Evolutionary conservation across 257 asterid species (phyloP).

Genomic region (Fraxinus anomala): DNA sequence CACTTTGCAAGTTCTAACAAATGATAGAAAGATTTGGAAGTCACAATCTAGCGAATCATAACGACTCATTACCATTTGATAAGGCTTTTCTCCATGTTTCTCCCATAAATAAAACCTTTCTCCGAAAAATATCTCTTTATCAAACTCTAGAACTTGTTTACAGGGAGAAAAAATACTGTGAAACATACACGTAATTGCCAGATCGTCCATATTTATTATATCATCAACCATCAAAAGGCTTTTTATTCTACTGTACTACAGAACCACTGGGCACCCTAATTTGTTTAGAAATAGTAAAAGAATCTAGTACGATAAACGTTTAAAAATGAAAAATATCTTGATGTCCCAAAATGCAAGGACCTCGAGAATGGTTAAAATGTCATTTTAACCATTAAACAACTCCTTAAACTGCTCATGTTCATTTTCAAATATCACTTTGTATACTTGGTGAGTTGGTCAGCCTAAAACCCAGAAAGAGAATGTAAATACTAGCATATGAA

Average conservation of each 20-base stretch:
- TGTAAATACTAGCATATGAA: neutral
- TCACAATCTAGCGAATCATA: no score
- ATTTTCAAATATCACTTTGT: neutral
- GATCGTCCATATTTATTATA: no score
- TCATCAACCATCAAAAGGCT: neutral
- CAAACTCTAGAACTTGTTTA: no score
- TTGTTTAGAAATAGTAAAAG: neutral
- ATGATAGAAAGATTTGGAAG: no score
- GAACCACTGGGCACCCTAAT: neutral
- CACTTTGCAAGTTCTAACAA: neutral
- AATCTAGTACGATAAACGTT: neutral
- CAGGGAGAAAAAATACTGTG: no score
- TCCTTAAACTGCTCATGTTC: neutral
- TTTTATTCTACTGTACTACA: neutral
- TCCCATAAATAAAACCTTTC: no score
- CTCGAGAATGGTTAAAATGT: neutral
- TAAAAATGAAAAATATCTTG: neutral
- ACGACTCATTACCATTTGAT: no score
- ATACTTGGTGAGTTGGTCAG: neutral
- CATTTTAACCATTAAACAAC: neutral
- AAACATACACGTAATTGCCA: no score
- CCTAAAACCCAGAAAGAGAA: neutral
- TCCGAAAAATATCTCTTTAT: no score
- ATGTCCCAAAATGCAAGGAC: neutral
- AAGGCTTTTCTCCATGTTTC: no score